Evolutionary conservation across 2,329 filamentous ascomycete species (phyloP), one percentile per base, ranked within the genome.

Genomic region (Exutisphaerella laricina): DNA sequence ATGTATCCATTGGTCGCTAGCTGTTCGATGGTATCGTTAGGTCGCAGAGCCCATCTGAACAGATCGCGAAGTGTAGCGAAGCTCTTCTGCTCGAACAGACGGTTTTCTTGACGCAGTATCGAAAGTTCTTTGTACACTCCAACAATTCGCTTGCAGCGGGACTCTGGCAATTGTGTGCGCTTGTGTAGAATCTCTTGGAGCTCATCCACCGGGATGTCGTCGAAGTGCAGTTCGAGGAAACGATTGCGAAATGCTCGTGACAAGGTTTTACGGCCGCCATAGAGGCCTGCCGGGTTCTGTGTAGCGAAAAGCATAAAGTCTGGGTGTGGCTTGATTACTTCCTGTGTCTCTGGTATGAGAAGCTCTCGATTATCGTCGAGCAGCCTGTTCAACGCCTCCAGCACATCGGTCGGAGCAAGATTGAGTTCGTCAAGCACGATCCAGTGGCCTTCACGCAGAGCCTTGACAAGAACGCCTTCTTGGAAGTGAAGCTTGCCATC

Each of bases 251-350:
- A 98, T 1, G 92, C 92, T 30, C 94, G 79, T 1, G 92, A 97
- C 5, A 99, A 73, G 1, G 87, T 81, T 61, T 99, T 99, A 56
- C 92, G 79, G 12, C 92, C 92, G 45, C 94, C 94, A 57, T 99
- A 99, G 1, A 98, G 70, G 25, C 92, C 92, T 16, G 94, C 85
- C 0, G 92, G 92, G 55, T 99, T 98, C 61, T 99, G 92, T 0
- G 92, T 99, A 1, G 92, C 92, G 59, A 98, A 98, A 0, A 99
- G 78, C 79, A 97, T 95, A 64, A 98, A 98, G 56, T 94, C 89
- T 21, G 88, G 81, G 53, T 98, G 89, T 0, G 92, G 94, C 22
- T 82, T 83, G 29, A 99, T 85, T 25, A 94, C 73, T 62, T 98
- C 89, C 64, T 98, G 92, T 0, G 92, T 97, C 64, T 99, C 92